Evolutionary conservation across 2,329 filamentous ascomycete species (phyloP), one percentile per base, ranked within the genome.

Genomic region (Cordyceps fumosorosea): DNA sequence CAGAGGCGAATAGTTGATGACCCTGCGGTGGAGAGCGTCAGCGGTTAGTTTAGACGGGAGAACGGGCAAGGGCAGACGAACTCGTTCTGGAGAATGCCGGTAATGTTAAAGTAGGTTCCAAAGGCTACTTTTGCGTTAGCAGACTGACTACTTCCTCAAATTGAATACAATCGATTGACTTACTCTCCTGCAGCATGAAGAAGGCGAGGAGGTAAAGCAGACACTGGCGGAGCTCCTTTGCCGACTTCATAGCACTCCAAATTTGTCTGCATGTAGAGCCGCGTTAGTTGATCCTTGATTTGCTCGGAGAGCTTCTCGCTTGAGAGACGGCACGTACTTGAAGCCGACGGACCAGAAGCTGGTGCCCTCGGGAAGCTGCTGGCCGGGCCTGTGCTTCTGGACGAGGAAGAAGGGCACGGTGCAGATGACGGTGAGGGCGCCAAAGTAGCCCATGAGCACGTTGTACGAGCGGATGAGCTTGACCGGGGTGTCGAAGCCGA

Each of bases 361-460:
- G 6, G 64, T 57, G 16, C 65, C 65, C 14, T 63, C 58, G 3
- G 65, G 65, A 1, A 67, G 63, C 62, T 68, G 65, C 58, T 68
- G 67, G 8, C 66, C 66, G 1, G 67, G 66, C 7, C 67, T 58
- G 45, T 65, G 64, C 61, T 66, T 66, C 56, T 68, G 66, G 14
- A 68, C 62, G n/a, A 67, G 53, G 42, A 68, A 68, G 63, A 67
- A 68, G 3, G 67, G 67, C 5, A 67, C 52, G 8, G 66, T 66
- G 29, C 60, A 66, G 16, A 65, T 51, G 45, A 66, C 62, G 26
- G 66, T 66, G 44, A 67, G 64, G 18, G 62, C 60, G 20, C 66
- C 66, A 58, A 67, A 67, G 42, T 67, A 67, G 8, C 66, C 66
- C 64, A 67, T 65, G 20, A 66, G 62, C 1, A 64, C 63, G 26